phyloP scores from a whole-genome alignment of 768 basidiomycete genomes.

The Coprinopsis marcescibilis region DNA sequence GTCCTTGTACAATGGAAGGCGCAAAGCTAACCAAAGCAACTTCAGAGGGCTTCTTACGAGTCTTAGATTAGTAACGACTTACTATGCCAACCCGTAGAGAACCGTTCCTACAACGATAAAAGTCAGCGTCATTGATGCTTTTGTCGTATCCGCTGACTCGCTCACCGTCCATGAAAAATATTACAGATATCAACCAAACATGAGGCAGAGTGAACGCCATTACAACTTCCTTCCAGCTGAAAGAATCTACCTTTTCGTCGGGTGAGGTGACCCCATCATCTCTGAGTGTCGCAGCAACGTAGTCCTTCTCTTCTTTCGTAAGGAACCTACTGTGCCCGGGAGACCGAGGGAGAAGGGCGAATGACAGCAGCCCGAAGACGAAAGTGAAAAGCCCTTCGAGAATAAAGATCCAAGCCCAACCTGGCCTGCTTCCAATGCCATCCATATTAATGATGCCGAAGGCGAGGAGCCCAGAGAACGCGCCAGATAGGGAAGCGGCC shows the following conservation, averaged over 20 bases:
- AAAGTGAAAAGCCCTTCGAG: constrained; percentile 63
- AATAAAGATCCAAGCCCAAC: constrained; percentile 70
- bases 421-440: constrained; percentile 44
- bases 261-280: constrained; percentile 34
- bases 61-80: constrained; percentile 20
- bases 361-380: constrained; percentile 46
- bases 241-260: constrained; percentile 33
- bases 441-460: constrained; percentile 61
- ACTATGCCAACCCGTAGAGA: constrained; percentile 47
- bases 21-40: constrained; percentile 49
- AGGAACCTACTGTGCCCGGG: constrained; percentile 43
- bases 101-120: constrained; percentile 28
- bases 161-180: constrained; percentile 49
- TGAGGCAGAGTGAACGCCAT: constrained; percentile 47
- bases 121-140: not conserved
- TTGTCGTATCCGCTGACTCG: not conserved
- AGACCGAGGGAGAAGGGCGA: constrained; percentile 37
- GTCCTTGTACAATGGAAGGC: constrained; percentile 62
- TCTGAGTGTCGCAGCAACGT: constrained; percentile 34
- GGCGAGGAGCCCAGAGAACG: constrained; percentile 66
- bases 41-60: constrained; percentile 2
- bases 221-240: constrained; percentile 53
- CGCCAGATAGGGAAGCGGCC: constrained; percentile 52
- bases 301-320: constrained; percentile 40
- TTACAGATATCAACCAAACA: constrained; percentile 43